Conservation (phyloP, 2,329 filamentous ascomycete genomes). For the Eurotiales sp. region DNA sequence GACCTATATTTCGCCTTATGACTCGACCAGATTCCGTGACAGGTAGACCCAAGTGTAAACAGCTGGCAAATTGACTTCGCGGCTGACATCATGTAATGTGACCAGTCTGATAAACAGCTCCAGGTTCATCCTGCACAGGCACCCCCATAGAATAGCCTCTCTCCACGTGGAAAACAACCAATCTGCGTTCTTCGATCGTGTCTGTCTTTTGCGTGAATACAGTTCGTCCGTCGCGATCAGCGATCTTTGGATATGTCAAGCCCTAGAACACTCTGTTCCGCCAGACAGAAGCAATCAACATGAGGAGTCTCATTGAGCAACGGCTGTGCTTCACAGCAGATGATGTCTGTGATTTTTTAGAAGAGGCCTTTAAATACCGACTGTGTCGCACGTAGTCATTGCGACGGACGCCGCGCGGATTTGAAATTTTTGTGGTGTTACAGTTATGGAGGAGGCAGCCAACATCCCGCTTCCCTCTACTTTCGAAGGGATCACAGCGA, state of each 20-base stretch:
- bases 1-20: too few species aligned
- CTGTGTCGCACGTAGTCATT: not conserved
- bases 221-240: not conserved
- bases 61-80: not conserved
- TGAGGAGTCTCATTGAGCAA: not conserved
- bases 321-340: not conserved
- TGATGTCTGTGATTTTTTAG: not conserved
- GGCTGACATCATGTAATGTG: not conserved
- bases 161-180: not conserved
- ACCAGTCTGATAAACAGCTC: not conserved
- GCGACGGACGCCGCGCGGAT: too few species aligned
- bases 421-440: not conserved
- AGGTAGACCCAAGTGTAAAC: not conserved
- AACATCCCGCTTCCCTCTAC: constrained; percentile 5
- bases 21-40: too few species aligned
- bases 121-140: not conserved
- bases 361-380: not conserved
- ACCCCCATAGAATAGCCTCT: not conserved
- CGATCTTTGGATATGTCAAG: not conserved
- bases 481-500: not conserved
- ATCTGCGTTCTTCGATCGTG: not conserved
- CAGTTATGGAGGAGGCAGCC: constrained; percentile 6
- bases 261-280: not conserved
- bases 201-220: not conserved
- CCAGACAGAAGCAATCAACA: not conserved